phyloP scores from a whole-genome alignment of 352 stramenopile genomes.

The Saprolegnia diclina region DNA sequence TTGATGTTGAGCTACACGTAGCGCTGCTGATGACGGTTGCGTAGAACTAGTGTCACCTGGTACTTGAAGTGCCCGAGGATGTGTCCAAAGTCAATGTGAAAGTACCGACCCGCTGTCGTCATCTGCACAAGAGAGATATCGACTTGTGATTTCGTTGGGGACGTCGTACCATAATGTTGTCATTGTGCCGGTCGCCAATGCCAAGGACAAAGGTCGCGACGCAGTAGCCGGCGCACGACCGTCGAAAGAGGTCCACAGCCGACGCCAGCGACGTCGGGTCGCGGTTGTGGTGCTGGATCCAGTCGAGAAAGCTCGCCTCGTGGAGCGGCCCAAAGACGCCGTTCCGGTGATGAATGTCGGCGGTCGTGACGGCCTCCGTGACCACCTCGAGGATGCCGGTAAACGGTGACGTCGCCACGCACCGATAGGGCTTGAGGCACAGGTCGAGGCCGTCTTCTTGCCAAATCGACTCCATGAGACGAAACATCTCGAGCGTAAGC shows the following conservation, averaged over 20 bases:
- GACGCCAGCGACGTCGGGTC: conserved; percentile 52
- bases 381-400: conserved; percentile 91
- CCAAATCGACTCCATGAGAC: conserved; percentile 92
- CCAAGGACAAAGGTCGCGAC: conserved; percentile 92
- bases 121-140: conserved; percentile 47
- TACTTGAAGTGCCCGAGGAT: conserved; percentile 87
- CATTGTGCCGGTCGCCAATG: conserved; percentile 93
- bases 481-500: conserved; percentile 88
- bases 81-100: conserved; percentile 87
- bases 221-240: conserved; percentile 88
- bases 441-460: conserved; percentile 87
- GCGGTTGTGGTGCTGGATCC: conserved; percentile 76
- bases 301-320: conserved; percentile 78
- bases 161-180: conserved; percentile 92
- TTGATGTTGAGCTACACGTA: conserved; percentile 59
- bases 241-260: conserved; percentile 81
- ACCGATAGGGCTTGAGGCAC: conserved; percentile 89
- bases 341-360: conserved; percentile 81
- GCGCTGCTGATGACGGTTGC: too few species aligned
- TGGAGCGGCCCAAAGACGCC: conserved; percentile 81
- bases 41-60: too few species aligned
- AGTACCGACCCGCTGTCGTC: conserved; percentile 66
- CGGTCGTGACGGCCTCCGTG: conserved; percentile 90
- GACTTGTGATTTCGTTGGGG: background rate
- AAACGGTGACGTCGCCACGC: conserved; percentile 85